Evolutionary conservation across 2,329 filamentous ascomycete genomes (phyloP).

Genomic region (Colletotrichum australisinense): DNA sequence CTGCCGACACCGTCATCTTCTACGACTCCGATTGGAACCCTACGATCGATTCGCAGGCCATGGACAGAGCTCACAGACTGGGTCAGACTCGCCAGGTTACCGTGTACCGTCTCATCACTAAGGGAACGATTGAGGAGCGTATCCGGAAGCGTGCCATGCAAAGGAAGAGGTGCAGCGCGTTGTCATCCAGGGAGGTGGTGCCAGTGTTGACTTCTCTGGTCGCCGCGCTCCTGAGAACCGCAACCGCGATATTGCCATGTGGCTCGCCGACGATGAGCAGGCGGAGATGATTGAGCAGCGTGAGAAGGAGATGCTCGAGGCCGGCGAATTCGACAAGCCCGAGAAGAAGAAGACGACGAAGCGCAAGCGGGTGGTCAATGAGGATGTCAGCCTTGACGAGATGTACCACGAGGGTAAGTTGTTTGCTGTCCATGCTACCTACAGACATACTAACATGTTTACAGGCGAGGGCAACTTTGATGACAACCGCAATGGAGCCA

Average conservation of each 20-base stretch:
- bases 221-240: slow-evolving; percentile 88
- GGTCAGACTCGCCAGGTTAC: slow-evolving; percentile 96
- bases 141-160: slow-evolving; percentile 97
- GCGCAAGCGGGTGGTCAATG: slow-evolving; percentile 63
- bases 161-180: slow-evolving; percentile 98
- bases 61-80: slow-evolving; percentile 98
- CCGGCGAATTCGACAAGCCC: slow-evolving; percentile 72
- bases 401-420: slow-evolving; percentile 98
- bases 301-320: slow-evolving; percentile 86
- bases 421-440: background rate
- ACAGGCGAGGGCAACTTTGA: slow-evolving; percentile 97
- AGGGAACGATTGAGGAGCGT: slow-evolving; percentile 96
- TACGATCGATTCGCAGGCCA: slow-evolving; percentile 97
- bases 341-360: slow-evolving; percentile 62
- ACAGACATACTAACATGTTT: slow-evolving; percentile 39
- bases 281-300: slow-evolving; percentile 93
- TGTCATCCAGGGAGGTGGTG: slow-evolving; percentile 91
- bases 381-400: slow-evolving; percentile 81
- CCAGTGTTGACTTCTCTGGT: slow-evolving; percentile 96
- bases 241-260: slow-evolving; percentile 98
- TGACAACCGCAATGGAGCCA: slow-evolving; percentile 70
- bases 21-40: slow-evolving; percentile 99
- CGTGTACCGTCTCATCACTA: slow-evolving; percentile 96
- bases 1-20: slow-evolving; percentile 98
- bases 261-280: slow-evolving; percentile 97